These are phyloP conservation scores for Chondrus crispus DNA, from an alignment of 23 red algal species.

Conservation along the genomic window DNA sequence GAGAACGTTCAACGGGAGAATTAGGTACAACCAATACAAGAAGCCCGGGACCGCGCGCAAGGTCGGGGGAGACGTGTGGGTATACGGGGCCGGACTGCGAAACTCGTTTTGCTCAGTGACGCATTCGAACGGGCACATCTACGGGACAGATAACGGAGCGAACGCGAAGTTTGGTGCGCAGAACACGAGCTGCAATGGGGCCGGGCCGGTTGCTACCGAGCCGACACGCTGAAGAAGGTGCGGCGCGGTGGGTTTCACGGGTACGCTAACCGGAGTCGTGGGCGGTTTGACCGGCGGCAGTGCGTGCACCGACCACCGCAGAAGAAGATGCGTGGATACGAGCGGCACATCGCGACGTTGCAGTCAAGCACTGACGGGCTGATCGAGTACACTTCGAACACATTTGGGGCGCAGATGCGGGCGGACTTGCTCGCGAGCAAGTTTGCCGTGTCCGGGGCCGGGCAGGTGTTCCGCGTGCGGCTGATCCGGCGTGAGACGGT, in stretches of 20 bases:
- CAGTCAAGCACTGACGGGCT: conserved; percentile 60
- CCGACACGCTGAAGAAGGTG: conserved; percentile 48
- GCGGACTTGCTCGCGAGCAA: conserved; percentile 64
- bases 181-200: conserved; percentile 17
- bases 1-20: conserved; percentile 36
- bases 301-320: conserved; percentile 47
- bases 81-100: conserved; percentile 38
- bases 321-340: conserved; percentile 22
- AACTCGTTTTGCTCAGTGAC: conserved; percentile 40
- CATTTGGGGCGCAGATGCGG: conserved; percentile 57
- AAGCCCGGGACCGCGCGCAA: conserved; percentile 35
- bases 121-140: conserved; percentile 63
- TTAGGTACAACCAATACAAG: conserved; percentile 46
- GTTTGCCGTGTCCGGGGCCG: conserved; percentile 47
- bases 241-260: conserved; percentile 57
- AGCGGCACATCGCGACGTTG: conserved; percentile 56
- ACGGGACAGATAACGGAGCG: conserved; percentile 66
- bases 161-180: conserved; percentile 41
- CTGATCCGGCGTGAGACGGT: conserved; percentile 24
- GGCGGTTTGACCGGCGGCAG: conserved; percentile 27
- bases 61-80: conserved; percentile 44
- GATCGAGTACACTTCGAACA: conserved; percentile 60
- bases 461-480: conserved; percentile 50
- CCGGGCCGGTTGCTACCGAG: conserved; percentile 2
- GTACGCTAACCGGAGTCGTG: conserved; percentile 66